Evolutionary conservation across 1,139 yeast genomes (phyloP).

Genomic region (Debaryomyces fabryi): DNA sequence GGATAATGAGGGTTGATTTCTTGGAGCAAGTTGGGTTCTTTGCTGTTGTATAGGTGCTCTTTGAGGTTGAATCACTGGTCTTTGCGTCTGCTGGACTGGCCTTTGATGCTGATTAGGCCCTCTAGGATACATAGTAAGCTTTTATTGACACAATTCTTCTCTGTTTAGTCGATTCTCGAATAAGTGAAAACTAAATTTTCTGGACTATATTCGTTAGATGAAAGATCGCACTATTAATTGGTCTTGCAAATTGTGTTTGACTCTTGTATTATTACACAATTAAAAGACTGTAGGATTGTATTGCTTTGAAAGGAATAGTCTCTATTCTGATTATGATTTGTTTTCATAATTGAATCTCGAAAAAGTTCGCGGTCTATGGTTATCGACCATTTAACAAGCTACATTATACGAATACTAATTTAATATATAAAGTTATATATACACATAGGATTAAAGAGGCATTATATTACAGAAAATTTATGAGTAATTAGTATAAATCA

Average conservation of each 20-base stretch:
- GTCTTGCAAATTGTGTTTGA: neutral
- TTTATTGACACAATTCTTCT: neutral
- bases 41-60: conserved; percentile 2
- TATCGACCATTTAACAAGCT: neutral
- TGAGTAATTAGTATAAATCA: neutral
- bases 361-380: neutral
- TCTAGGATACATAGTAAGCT: conserved; percentile 13
- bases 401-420: neutral
- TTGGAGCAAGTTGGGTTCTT: conserved; percentile 1
- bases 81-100: conserved; percentile 1
- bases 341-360: neutral
- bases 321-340: neutral
- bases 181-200: neutral
- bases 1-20: neutral
- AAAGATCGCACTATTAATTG: neutral
- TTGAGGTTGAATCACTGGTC: neutral
- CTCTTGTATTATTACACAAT: neutral
- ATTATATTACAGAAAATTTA: neutral
- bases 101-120: conserved; percentile 10
- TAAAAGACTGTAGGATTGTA: neutral
- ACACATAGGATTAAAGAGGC: neutral
- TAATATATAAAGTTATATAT: neutral
- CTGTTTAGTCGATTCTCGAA: neutral
- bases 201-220: neutral
- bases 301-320: neutral